Evolutionary conservation across 768 basidiomycete species (phyloP), one percentile per base, ranked within the genome.

Genomic region (Hygrophoropsis aurantiaca): DNA sequence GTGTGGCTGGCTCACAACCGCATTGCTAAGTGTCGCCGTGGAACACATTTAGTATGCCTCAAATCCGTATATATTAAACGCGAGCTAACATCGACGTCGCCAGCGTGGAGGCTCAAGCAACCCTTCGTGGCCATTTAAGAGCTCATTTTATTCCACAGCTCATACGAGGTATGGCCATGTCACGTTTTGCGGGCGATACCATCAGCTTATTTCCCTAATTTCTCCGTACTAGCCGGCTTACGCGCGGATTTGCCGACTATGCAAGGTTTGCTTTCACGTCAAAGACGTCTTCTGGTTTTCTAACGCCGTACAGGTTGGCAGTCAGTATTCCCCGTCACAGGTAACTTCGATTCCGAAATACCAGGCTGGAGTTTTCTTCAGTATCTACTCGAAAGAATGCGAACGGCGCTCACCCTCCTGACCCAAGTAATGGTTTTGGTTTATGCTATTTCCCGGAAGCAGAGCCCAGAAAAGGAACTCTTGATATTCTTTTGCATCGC

Each of bases 101-200:
- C 53, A 67, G 54, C 45, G 52, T 19, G 47, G 50, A 37, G 46
- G 62, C 46, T 13, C 39, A 40, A n/a, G 59, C 57, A 23, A 1
- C 40, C 1, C 40, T 72, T 30, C 55, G 47, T 9, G 69, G 62
- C 1, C 61, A 64, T 35, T 56, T 76, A 2, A 67, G 71, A 37
- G 59, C 62, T 4, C 56, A 71, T 46, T 74, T 74, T 44, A 50
- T 72, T 13, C 77, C 76, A 0, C 58, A 57, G 27, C 49, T 77
- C 4, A 71, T 66, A 15, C 50, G 55, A 57, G 72, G 76, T 74
- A 42, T 13, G 40, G 35, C 18, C 5, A 5, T 6, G 37, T 32
- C 3, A 37, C 26, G 4, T 16, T 6, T 30, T 3, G 25, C 27
- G 13, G 27, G 6, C 27, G 27, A n/a, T 30, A 30, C 27, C 6